These are phyloP conservation scores for Filobasidium floriforme DNA, from an alignment of 768 basidiomycete species.

Conservation along the genomic window DNA sequence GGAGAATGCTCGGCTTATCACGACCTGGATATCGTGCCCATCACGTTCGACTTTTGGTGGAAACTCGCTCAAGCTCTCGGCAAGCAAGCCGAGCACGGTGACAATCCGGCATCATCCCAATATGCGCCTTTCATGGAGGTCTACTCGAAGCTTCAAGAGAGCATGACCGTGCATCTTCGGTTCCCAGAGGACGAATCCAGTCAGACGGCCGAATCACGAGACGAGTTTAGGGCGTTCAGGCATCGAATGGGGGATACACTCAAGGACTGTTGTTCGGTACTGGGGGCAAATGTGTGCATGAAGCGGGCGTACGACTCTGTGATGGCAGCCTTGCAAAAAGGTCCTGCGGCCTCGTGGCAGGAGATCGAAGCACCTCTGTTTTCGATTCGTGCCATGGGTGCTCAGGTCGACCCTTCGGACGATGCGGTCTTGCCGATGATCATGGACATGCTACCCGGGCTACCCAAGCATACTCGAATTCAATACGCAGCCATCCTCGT, in stretches of 20 bases:
- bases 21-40: constrained; percentile 91
- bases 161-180: constrained; percentile 82
- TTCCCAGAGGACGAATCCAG: constrained; percentile 65
- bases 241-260: constrained; percentile 99
- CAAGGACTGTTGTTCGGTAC: constrained; percentile 93
- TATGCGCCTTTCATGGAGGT: constrained; percentile 63
- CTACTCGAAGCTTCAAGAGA: constrained; percentile 71
- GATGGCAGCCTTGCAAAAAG: constrained; percentile 59
- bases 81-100: constrained; percentile 61
- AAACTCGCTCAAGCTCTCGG: constrained; percentile 82
- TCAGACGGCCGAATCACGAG: constrained; percentile 73
- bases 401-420: constrained; percentile 75
- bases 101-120: constrained; percentile 22
- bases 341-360: constrained; percentile 70
- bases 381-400: constrained; percentile 96
- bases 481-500: constrained; percentile 93
- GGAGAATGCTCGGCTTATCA: constrained; percentile 83
- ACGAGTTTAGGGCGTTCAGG: constrained; percentile 87
- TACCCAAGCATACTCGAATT: constrained; percentile 82
- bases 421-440: constrained; percentile 85
- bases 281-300: constrained; percentile 78
- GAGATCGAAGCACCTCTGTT: constrained; percentile 95
- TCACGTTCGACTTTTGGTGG: constrained; percentile 99
- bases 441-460: constrained; percentile 83
- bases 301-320: constrained; percentile 73